Evolutionary conservation across 2,329 filamentous ascomycete genomes (phyloP), one percentile per base, ranked within the genome.

Genomic region (Botrytis fragariae): DNA sequence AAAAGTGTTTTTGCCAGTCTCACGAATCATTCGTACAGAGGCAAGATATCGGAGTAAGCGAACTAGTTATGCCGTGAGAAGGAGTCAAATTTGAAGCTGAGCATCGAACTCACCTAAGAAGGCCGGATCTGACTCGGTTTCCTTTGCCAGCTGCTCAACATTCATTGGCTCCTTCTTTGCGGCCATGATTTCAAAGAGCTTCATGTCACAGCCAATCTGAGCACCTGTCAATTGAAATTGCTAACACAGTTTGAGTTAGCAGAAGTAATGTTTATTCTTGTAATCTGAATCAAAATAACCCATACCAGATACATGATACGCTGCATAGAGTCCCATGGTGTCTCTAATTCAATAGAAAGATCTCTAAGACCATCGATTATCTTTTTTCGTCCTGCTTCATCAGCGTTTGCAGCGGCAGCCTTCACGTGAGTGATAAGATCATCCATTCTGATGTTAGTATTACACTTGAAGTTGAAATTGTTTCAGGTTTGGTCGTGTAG

Each of bases 321-420:
- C 64, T 72, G 59, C 62, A 74, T 68, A 6, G 64, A 68, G 39
- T 74, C 63, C 60, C 71, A 69, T 44, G 73, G 64, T 1, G 73
- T 72, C 32, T 74, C 73, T 6, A 74, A 64, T 20, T 67, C 73
- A 44, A 62, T 63, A 2, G 70, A 57, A 48, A 74, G 60, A 62
- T 72, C 65, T 16, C 57, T 54, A 51, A 74, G 64, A 16, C 48
- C 42, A 35, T 74, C 70, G 8, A 72, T 48, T 3, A 69, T 48
- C 54, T 72, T 48, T 54, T 69, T 72, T 57, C 69, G 69, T 29
- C 42, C 68, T 65, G 39, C 44, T 37, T 72, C 69, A 68, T 65
- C 72, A 8, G 59, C 42, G 1, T 25, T 68, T 42, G 44, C 64
- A 18, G 71, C 51, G n/a, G 25, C 54, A 9, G 42, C 54, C n/a